Evolutionary conservation across 2,329 filamentous ascomycete genomes (phyloP).

Genomic region (Teratosphaeria viscida): DNA sequence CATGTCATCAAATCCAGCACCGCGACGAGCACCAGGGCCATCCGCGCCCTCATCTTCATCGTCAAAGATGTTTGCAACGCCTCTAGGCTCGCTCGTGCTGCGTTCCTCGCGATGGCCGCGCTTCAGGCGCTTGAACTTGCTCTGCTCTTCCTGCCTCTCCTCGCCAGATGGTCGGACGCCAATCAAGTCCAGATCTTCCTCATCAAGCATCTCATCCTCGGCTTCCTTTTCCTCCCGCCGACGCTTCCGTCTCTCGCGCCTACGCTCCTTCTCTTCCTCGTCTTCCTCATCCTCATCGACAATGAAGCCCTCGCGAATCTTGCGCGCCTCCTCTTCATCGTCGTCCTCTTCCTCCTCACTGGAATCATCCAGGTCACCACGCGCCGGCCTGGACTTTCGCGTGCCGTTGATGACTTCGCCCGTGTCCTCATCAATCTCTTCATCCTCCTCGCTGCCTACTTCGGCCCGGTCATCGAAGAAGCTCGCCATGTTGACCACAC

Average conservation of each 20-base stretch:
- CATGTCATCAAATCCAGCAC: slow-evolving; percentile 62
- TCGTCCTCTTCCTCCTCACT: slow-evolving; percentile 81
- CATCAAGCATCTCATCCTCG: slow-evolving; percentile 76
- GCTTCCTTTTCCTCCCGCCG: slow-evolving; percentile 66
- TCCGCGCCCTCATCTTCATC: slow-evolving; percentile 71
- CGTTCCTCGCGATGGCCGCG: slow-evolving; percentile 72
- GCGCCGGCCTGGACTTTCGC: slow-evolving; percentile 30
- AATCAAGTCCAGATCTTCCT: slow-evolving; percentile 92
- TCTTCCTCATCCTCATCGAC: slow-evolving; percentile 76
- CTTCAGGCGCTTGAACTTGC: slow-evolving; percentile 94
- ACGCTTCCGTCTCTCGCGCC: slow-evolving; percentile 64
- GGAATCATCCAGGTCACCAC: slow-evolving; percentile 59
- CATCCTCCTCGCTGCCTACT: slow-evolving; percentile 76
- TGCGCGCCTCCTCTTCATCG: slow-evolving; percentile 76
- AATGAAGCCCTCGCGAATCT: slow-evolving; percentile 83
- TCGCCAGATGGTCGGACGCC: slow-evolving; percentile 54
- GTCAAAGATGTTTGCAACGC: slow-evolving; percentile 86
- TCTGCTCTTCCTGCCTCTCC: slow-evolving; percentile 57
- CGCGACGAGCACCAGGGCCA: slow-evolving; percentile 32
- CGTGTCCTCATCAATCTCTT: slow-evolving; percentile 70
- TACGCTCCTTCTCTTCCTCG: slow-evolving; percentile 51
- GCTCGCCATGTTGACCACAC: slow-evolving; percentile 28
- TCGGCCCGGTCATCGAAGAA: slow-evolving; percentile 76
- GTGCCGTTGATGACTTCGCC: slow-evolving; percentile 41
- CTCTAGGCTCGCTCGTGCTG: slow-evolving; percentile 51